phyloP scores from a whole-genome alignment of 257 asterid species.

The Solanum megistacrolobum region DNA sequence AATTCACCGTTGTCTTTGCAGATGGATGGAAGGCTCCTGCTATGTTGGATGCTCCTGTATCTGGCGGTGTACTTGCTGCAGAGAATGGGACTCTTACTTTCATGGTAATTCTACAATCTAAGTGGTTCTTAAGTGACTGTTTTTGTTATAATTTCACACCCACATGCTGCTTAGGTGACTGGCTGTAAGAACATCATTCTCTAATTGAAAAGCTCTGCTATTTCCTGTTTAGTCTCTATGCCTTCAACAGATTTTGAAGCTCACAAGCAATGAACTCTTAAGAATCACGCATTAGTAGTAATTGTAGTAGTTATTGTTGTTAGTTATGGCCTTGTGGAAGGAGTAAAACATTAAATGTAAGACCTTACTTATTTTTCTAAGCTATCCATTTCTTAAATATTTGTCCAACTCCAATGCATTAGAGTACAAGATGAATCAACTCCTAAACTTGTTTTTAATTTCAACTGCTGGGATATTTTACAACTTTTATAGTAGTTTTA shows the following conservation, averaged over 20 bases:
- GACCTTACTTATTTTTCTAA: background rate
- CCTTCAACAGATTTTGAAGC: background rate
- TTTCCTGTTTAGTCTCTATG: background rate
- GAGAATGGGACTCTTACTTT: conserved; percentile 85
- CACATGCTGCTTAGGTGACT: background rate
- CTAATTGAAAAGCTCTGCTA: background rate
- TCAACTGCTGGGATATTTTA: background rate
- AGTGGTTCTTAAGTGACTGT: background rate
- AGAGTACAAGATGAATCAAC: background rate
- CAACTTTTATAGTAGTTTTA: background rate
- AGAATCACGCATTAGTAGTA: background rate
- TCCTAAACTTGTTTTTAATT: background rate
- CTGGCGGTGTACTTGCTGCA: conserved; percentile 93
- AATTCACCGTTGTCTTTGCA: conserved; percentile 6
- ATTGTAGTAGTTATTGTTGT: background rate
- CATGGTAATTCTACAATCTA: conserved; percentile 45
- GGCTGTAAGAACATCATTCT: background rate
- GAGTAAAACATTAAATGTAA: background rate
- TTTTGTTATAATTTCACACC: background rate
- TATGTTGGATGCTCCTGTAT: conserved; percentile 98
- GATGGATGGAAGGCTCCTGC: conserved; percentile 43
- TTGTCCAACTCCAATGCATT: background rate
- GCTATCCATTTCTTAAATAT: background rate
- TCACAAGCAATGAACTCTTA: background rate
- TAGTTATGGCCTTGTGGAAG: background rate